phyloP scores from a whole-genome alignment of 768 basidiomycete genomes.

The Leccinum sublutescens region DNA sequence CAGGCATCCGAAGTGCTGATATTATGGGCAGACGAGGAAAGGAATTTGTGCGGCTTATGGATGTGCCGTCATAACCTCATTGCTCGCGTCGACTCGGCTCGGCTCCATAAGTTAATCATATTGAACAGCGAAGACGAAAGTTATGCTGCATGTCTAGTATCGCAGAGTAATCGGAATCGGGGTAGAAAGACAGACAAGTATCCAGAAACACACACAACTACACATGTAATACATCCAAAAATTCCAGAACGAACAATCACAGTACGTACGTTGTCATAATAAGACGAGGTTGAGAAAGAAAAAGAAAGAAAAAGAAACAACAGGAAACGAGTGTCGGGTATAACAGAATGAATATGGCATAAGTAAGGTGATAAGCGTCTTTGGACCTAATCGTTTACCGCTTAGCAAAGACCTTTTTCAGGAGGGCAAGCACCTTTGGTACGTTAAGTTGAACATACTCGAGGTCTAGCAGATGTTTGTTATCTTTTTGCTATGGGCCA shows the following conservation, averaged over 20 bases:
- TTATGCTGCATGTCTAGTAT: constrained; percentile 5
- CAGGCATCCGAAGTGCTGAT: constrained; percentile 20
- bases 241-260: constrained; percentile 32
- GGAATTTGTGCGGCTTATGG: neutral
- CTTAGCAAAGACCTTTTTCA: constrained; percentile 93
- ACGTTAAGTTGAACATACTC: constrained; percentile 99
- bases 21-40: neutral
- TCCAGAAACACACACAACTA: constrained; percentile 39
- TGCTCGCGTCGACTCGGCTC: too few relatives aligned
- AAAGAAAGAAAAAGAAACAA: neutral
- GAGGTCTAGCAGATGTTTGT: constrained; percentile 92
- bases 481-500: constrained; percentile 88
- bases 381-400: constrained; percentile 45
- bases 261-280: constrained; percentile 18
- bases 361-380: constrained; percentile 26
- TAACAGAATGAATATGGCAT: constrained; percentile 35
- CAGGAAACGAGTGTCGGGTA: constrained; percentile 29
- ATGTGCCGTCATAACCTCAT: neutral
- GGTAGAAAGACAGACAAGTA: constrained; percentile 34
- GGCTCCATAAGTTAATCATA: neutral
- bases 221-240: constrained; percentile 36
- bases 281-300: constrained; percentile 10
- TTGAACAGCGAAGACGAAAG: neutral
- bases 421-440: constrained; percentile 85
- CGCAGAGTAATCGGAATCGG: constrained; percentile 7